Evolutionary conservation across 1,284 basidiomycete species (phyloP), one percentile per base, ranked within the genome.

Genomic region (Moesziomyces sp.): DNA sequence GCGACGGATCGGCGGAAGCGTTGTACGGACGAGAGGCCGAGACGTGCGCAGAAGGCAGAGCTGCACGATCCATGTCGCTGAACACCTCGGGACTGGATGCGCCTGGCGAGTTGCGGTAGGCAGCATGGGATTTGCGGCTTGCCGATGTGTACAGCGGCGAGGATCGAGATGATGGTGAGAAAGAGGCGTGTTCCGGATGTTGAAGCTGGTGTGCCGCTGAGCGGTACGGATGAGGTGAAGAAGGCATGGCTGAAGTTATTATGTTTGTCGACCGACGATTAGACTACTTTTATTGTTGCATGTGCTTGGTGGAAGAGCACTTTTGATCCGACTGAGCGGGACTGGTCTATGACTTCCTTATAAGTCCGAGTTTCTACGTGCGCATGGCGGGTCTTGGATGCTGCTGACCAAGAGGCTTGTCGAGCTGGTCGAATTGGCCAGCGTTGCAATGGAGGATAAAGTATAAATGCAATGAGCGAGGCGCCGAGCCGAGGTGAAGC

Each of bases 201-300:
- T 74, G 71, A 16, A 74, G 71, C 55, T 74, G 71, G 38, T 74
- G 71, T n/a, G 71, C 71, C 33, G 71, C 48, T 14, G 64, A 35
- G 24, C 64, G 63, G 21, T 73, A 61, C 9, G 70, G 70, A 63
- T 73, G 70, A 1, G 70, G 64, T 16, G 64, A 73, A 13, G 70
- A 60, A 3, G 70, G 64, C 70, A 73, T 73, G 7, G n/a, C 44
- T 46, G 16, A 18, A 16, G 38, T 8, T 18, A 14, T 5, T 40
- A 16, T 18, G 38, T 14, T 18, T 40, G 16, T 18, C 38, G 18
- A 18, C 16, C 18, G 38, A 7, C 14, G 38, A 18, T 18, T 1
- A 1, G 16, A 1, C 16, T 18, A 40, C 2, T 5, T 40, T n/a
- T 16, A 18, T 1, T 1, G 38, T 40, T 14, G 38, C 38, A 40